These are phyloP conservation scores for Nemania abortiva DNA, from an alignment of 2,329 filamentous ascomycete species.

Conservation along the genomic window DNA sequence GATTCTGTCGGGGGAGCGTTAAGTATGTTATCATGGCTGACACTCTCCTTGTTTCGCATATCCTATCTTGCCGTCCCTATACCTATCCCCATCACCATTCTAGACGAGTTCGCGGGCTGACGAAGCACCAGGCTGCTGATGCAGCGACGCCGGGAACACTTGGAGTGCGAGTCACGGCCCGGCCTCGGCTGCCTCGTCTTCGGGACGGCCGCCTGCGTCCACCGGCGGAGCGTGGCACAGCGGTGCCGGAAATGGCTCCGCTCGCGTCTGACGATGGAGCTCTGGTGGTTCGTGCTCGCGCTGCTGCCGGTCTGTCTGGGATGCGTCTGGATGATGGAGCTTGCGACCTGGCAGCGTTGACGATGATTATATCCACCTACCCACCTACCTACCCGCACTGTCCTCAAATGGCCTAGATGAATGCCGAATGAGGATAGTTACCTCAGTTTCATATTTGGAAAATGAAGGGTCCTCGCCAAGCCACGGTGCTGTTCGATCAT, in stretches of 20 bases:
- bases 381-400: background rate
- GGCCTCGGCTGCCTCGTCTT: slow-evolving; percentile 68
- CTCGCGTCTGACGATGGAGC: slow-evolving; percentile 58
- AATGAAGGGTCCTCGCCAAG: slow-evolving; percentile 1
- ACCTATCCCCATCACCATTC: background rate
- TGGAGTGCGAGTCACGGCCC: slow-evolving; percentile 70
- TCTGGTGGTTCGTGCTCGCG: slow-evolving; percentile 63
- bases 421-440: no score
- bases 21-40: slow-evolving; percentile 54
- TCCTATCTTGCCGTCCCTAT: background rate
- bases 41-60: background rate
- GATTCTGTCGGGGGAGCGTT: slow-evolving; percentile 71
- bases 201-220: slow-evolving; percentile 61
- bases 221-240: slow-evolving; percentile 58
- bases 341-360: slow-evolving; percentile 33
- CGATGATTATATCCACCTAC: background rate
- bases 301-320: slow-evolving; percentile 56
- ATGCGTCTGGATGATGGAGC: slow-evolving; percentile 41
- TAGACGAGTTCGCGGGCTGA: background rate
- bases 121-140: slow-evolving; percentile 59
- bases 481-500: background rate
- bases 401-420: background rate
- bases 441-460: background rate
- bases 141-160: slow-evolving; percentile 69
- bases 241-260: slow-evolving; percentile 62